Evolutionary conservation across 192 early-diverging fungal species (phyloP).

Genomic region (Dissophora ornata): DNA sequence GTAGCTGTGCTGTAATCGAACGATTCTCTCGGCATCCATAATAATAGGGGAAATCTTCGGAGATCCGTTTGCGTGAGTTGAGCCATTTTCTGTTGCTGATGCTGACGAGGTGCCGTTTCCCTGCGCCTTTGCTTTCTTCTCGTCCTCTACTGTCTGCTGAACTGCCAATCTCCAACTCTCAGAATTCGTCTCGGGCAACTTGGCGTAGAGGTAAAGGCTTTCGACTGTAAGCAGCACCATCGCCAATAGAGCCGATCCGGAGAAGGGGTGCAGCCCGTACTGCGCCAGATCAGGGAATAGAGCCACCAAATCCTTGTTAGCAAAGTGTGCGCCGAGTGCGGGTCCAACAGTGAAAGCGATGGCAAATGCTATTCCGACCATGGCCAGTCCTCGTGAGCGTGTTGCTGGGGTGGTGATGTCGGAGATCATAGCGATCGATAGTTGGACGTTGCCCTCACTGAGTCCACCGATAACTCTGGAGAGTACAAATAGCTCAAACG

Average conservation of each 20-base stretch:
- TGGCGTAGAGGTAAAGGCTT: slow-evolving; percentile 77
- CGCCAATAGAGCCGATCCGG: slow-evolving; percentile 88
- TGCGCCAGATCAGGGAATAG: slow-evolving; percentile 55
- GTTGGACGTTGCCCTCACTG: slow-evolving; percentile 98
- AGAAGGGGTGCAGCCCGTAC: slow-evolving; percentile 78
- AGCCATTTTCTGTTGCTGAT: background rate
- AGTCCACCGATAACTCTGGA: slow-evolving; percentile 92
- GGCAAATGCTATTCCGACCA: slow-evolving; percentile 97
- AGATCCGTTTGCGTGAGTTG: background rate
- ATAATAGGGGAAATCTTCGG: background rate
- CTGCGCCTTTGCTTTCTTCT: slow-evolving; percentile 22
- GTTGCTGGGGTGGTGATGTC: slow-evolving; percentile 87
- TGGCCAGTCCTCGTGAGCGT: slow-evolving; percentile 85
- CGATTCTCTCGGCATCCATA: slow-evolving; percentile 18
- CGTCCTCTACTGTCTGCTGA: slow-evolving; percentile 31
- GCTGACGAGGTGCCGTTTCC: background rate
- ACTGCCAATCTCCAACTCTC: slow-evolving; percentile 33
- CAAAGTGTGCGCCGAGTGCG: slow-evolving; percentile 85
- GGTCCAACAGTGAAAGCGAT: slow-evolving; percentile 97
- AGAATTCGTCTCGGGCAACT: slow-evolving; percentile 80
- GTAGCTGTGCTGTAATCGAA: slow-evolving; percentile 51
- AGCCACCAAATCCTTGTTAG: slow-evolving; percentile 62
- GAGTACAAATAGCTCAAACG: slow-evolving; percentile 86
- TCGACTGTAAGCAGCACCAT: slow-evolving; percentile 85
- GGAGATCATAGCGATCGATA: slow-evolving; percentile 94